phyloP scores from a whole-genome alignment of 2,329 filamentous ascomycete genomes.

The Stagonosporopsis chrysanthemi region DNA sequence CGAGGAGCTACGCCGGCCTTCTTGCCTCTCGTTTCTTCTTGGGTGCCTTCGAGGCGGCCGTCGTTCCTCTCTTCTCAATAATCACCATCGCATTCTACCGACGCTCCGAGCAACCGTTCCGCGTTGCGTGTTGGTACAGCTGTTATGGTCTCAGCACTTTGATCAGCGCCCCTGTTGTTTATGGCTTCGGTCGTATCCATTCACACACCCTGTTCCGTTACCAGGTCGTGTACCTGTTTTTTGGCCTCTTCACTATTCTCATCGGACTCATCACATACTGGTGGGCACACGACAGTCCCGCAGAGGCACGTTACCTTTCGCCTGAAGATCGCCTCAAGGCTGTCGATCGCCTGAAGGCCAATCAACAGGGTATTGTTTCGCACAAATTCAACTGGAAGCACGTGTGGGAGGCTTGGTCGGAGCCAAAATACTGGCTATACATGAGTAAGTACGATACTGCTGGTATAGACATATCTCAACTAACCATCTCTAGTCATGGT shows the following conservation, averaged over 20 bases:
- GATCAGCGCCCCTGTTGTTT: constrained; percentile 66
- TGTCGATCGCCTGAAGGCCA: constrained; percentile 73
- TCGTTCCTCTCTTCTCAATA: constrained; percentile 36
- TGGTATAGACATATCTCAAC: not conserved
- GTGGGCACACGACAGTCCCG: constrained; percentile 62
- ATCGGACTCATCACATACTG: constrained; percentile 53
- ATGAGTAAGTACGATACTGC: constrained; percentile 21
- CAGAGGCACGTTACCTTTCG: constrained; percentile 66
- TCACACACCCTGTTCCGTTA: constrained; percentile 66
- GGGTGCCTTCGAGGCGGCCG: constrained; percentile 38
- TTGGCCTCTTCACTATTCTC: constrained; percentile 51
- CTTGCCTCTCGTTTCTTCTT: constrained; percentile 34
- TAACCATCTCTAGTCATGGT: constrained; percentile 25
- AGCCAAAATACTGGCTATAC: constrained; percentile 62
- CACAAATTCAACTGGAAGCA: constrained; percentile 73
- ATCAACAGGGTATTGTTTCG: constrained; percentile 76
- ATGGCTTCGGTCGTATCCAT: constrained; percentile 64
- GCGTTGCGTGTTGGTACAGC: constrained; percentile 65
- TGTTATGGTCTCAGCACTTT: constrained; percentile 69
- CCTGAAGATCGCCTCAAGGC: constrained; percentile 72
- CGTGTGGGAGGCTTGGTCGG: constrained; percentile 62
- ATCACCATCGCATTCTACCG: constrained; percentile 37
- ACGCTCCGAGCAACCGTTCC: constrained; percentile 33
- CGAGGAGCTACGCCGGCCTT: constrained; percentile 29
- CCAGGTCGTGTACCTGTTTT: constrained; percentile 63